Evolutionary conservation across 2,329 filamentous ascomycete species (phyloP), one percentile per base, ranked within the genome.

Genomic region (Tolypocladium pustulatum): DNA sequence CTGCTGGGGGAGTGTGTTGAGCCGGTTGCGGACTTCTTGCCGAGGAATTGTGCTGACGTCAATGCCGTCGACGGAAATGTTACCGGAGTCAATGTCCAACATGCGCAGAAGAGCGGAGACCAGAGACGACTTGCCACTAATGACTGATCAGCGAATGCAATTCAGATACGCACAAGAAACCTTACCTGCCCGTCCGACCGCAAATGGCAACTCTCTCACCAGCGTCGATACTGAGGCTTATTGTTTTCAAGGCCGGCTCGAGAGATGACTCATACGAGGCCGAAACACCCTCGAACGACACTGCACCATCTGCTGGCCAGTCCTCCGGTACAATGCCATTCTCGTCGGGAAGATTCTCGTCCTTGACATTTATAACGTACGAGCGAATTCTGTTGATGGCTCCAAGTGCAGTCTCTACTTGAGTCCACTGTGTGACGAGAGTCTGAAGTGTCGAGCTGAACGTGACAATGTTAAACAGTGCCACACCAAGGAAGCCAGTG

Each of bases 1-100:
- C 53, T 83, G 79, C 67, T 84, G 81, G 0, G 81, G 75, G 1
- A 82, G 66, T 1, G 73, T 72, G 36, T 76, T 75, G 8, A 83
- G 66, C 1, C 66, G 59, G 0, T 61, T 55, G 0, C 70, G 65
- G 1, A 72, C 53, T 6, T 60, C 58, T 8, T 66, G 58, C 7
- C 67, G 63, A 0, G 64, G 61, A 1, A 71, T 40, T 0, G 54
- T 62, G 2, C 64, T 60, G 12, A 71, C 62, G 51, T 79, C 73
- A 1, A 79, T 58, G 1, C 70, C 73, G 57, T 82, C 80, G 12
- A 83, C 71, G 1, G 60, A 65, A 17, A 83, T 78, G 5, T 51
- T 68, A 0, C 77, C 77, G 0, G 67, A 55, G 1, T 70, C 71
- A 12, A 74, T 65, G 12, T 81, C 76, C 1, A 81, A 62, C 61